A percentile compares a stretch with the other conserved stretches of the same genome.
These are phyloP conservation scores for Penicillium tannophilum DNA, from an alignment of 495 filamentous ascomycete genomes.

Conservation along the genomic window DNA sequence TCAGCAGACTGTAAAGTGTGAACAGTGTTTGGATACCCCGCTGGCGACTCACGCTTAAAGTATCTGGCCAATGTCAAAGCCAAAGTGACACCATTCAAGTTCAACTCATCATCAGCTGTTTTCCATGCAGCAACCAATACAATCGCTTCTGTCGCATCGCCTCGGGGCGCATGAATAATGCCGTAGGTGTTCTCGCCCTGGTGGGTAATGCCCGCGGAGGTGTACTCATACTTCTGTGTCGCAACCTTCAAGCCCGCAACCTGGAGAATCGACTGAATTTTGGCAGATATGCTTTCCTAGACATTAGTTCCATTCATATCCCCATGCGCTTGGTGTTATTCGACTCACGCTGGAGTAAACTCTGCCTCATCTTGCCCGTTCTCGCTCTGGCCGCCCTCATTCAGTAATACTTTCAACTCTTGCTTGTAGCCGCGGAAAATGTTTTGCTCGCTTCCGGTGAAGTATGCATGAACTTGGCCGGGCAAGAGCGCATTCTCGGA, in stretches of 20 bases:
- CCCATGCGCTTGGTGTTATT: neutral
- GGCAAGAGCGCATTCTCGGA: slow-evolving; percentile 96
- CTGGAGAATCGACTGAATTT: slow-evolving; percentile 71
- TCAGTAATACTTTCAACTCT: slow-evolving; percentile 63
- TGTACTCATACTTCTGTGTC: slow-evolving; percentile 81
- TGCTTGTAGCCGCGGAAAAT: slow-evolving; percentile 90
- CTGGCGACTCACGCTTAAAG: slow-evolving; percentile 68
- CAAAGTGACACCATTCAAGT: slow-evolving; percentile 83
- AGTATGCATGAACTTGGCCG: slow-evolving; percentile 97
- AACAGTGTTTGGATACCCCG: neutral
- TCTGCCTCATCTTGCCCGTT: slow-evolving; percentile 26
- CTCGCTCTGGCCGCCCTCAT: slow-evolving; percentile 19
- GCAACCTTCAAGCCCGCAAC: slow-evolving; percentile 82
- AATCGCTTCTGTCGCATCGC: slow-evolving; percentile 97
- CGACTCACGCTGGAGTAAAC: slow-evolving; percentile 49
- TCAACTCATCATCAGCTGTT: slow-evolving; percentile 78
- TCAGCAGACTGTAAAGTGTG: neutral
- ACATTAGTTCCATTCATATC: slow-evolving; percentile 10
- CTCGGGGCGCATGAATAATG: slow-evolving; percentile 90
- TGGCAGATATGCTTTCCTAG: slow-evolving; percentile 59
- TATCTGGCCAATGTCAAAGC: slow-evolving; percentile 86
- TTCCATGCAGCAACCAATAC: slow-evolving; percentile 88
- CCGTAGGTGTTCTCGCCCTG: slow-evolving; percentile 91
- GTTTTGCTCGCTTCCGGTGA: slow-evolving; percentile 92
- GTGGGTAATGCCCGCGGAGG: slow-evolving; percentile 68